Percentiles rank a stretch among this genome's conserved stretches.
Evolutionary conservation across 2,329 filamentous ascomycete genomes (phyloP).

Genomic region (Neofusicoccum sp.): DNA sequence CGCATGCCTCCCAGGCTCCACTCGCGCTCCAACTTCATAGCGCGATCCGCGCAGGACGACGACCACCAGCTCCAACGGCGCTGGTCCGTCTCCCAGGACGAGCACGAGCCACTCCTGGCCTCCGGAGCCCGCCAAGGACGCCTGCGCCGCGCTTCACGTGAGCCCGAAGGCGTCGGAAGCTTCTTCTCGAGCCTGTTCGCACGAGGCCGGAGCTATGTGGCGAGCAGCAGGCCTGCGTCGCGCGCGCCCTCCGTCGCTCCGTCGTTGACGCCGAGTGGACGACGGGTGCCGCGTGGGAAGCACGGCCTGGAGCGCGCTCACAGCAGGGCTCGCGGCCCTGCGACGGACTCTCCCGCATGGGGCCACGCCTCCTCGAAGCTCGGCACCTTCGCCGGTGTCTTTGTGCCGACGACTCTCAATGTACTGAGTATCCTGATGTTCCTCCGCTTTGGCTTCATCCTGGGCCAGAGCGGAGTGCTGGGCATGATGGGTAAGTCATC

Average conservation of each 20-base stretch:
- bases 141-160: neutral
- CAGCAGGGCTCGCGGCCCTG: neutral
- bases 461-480: constrained; percentile 75
- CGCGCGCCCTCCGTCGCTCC: constrained; percentile 2
- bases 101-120: constrained; percentile 22
- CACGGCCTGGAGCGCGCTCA: neutral
- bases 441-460: constrained; percentile 78
- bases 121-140: constrained; percentile 38
- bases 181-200: constrained; percentile 10
- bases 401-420: constrained; percentile 84
- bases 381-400: constrained; percentile 65
- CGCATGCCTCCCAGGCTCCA: constrained; percentile 17
- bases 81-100: constrained; percentile 33
- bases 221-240: neutral
- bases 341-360: neutral
- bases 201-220: neutral
- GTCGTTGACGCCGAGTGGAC: neutral
- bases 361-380: constrained; percentile 55
- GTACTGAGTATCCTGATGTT: constrained; percentile 92
- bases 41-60: constrained; percentile 46
- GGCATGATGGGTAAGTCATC: constrained; percentile 72
- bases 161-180: neutral
- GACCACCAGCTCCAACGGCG: constrained; percentile 45
- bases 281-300: neutral
- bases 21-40: constrained; percentile 39